Conservation (phyloP, 805 yeast species). For the Blastobotrys parvus region DNA sequence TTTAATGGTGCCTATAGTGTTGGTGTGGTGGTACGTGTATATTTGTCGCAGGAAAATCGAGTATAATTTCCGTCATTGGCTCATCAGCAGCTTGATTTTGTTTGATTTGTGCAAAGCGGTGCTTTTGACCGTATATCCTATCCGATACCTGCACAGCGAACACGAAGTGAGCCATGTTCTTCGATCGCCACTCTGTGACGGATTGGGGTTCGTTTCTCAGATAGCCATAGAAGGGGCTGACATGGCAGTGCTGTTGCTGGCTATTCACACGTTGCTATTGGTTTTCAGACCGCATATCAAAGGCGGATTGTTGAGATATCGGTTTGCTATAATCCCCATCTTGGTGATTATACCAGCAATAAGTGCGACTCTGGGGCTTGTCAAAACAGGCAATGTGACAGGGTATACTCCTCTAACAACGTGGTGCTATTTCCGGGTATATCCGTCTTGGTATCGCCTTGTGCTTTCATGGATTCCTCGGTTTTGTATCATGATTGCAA, state of each 20-base stretch:
- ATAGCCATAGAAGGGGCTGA: slow-evolving; percentile 78
- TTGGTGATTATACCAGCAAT: too few relatives aligned
- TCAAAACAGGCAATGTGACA: slow-evolving; percentile 20
- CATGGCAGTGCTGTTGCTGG: slow-evolving; percentile 68
- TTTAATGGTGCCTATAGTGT: slow-evolving; percentile 6
- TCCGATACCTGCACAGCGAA: slow-evolving; percentile 27
- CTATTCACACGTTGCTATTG: slow-evolving; percentile 66
- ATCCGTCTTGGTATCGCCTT: slow-evolving; percentile 64
- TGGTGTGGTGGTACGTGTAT: slow-evolving; percentile 10
- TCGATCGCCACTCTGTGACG: slow-evolving; percentile 45
- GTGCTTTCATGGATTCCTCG: slow-evolving; percentile 78
- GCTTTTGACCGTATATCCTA: slow-evolving; percentile 59
- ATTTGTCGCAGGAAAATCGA: neutral
- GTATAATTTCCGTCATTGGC: slow-evolving; percentile 31
- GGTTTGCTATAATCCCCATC: too few relatives aligned
- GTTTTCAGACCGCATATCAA: slow-evolving; percentile 44
- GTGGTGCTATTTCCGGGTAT: slow-evolving; percentile 69
- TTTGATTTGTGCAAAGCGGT: slow-evolving; percentile 70
- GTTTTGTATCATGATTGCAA: slow-evolving; percentile 51
- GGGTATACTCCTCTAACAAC: slow-evolving; percentile 49
- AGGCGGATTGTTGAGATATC: slow-evolving; percentile 6
- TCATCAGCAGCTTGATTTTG: slow-evolving; percentile 53
- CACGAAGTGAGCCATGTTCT: slow-evolving; percentile 38
- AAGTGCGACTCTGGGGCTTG: too few relatives aligned
- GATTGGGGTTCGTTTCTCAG: slow-evolving; percentile 73